Evolutionary conservation across 164 flowering plant species (phyloP).

Genomic region (Kalanchoe fedtschenkoi): DNA sequence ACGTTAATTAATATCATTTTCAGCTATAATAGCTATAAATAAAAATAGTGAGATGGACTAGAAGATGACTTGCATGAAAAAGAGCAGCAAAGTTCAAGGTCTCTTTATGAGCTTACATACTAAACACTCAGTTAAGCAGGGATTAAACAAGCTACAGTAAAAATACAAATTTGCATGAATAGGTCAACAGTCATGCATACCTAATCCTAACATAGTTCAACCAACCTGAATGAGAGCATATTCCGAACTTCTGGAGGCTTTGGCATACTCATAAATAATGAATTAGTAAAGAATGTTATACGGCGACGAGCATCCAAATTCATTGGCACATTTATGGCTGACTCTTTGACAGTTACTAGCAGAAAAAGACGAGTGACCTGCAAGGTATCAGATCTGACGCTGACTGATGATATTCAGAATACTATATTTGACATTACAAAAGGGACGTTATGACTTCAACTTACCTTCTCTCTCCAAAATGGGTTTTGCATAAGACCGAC

Average conservation of each 20-base stretch:
- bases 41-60: too few relatives aligned
- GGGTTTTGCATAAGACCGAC: conserved; percentile 25
- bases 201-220: background rate
- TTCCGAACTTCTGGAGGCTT: conserved; percentile 84
- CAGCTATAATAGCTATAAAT: too few relatives aligned
- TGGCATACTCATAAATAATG: conserved; percentile 95
- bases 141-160: too few relatives aligned
- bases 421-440: background rate
- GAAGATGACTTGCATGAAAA: too few relatives aligned
- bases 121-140: too few relatives aligned
- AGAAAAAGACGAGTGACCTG: conserved; percentile 80
- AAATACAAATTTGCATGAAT: background rate
- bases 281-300: conserved; percentile 91
- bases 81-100: too few relatives aligned
- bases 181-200: background rate
- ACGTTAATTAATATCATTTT: too few relatives aligned
- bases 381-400: background rate
- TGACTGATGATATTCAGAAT: background rate
- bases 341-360: conserved; percentile 90
- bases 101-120: too few relatives aligned
- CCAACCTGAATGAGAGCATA: conserved; percentile 96
- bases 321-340: conserved; percentile 93
- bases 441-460: background rate
- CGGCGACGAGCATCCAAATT: conserved; percentile 96
- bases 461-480: conserved; percentile 82